A percentile compares a stretch with the other conserved stretches of the same genome.
phyloP scores from a whole-genome alignment of 768 basidiomycete genomes.

The Boletus bicolor region DNA sequence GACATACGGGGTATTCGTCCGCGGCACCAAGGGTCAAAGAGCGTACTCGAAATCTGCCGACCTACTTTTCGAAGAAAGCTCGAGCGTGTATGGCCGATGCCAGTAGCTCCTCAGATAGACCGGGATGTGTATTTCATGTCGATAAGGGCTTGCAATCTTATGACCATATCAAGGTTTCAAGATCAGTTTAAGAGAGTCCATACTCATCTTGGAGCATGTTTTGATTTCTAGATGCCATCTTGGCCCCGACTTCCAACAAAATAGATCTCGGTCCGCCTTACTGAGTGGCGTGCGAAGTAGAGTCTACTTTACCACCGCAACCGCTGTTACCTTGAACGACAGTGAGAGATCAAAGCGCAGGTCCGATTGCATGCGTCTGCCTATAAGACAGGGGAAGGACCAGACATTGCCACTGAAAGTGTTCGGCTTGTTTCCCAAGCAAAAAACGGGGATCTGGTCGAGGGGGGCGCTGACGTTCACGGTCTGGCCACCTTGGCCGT shows the following conservation, averaged over 20 bases:
- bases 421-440: conserved; percentile 30
- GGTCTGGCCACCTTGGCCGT: conserved; percentile 13
- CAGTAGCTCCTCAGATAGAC: background rate
- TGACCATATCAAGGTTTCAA: background rate
- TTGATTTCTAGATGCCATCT: background rate
- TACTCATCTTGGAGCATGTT: background rate
- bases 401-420: conserved; percentile 27
- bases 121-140: background rate
- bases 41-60: background rate
- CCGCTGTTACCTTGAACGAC: background rate
- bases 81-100: background rate
- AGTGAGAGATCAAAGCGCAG: background rate
- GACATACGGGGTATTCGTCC: background rate
- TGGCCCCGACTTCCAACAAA: background rate
- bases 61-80: background rate
- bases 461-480: conserved; percentile 9
- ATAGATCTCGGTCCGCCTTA: background rate
- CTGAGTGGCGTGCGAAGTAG: background rate
- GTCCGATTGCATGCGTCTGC: background rate
- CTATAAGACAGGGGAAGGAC: background rate
- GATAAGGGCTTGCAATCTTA: background rate
- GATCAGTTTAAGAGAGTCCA: background rate
- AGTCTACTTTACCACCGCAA: background rate
- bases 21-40: background rate
- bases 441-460: conserved; percentile 36